A percentile compares a stretch with the other conserved stretches of the same genome.
Conservation (phyloP, 495 filamentous ascomycete species). For the Trichoderma asperelloides region DNA sequence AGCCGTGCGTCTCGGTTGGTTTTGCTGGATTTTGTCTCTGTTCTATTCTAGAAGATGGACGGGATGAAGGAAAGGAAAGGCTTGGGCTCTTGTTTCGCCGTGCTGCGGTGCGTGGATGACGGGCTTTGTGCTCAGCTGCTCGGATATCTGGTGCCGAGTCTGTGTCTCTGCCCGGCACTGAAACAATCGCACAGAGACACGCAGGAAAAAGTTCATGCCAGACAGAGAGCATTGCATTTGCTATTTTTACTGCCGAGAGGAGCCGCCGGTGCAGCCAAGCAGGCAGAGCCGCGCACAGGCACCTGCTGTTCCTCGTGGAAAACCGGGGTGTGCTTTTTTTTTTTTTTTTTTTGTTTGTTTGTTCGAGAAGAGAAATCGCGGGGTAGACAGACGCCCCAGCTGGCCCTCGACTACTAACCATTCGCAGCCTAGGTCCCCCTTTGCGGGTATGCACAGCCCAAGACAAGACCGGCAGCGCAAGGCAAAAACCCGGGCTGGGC, state of each 20-base stretch:
- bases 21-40: not conserved
- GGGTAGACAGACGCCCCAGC: not conserved
- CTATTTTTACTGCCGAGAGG: not conserved
- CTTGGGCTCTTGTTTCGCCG: not conserved
- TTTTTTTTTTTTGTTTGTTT: not conserved
- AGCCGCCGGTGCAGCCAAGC: not conserved
- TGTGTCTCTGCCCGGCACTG: not conserved
- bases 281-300: not conserved
- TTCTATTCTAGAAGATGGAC: not conserved
- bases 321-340: no score
- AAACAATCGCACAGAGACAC: not conserved
- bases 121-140: not conserved
- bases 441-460: not conserved
- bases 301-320: not conserved
- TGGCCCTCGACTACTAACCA: no score
- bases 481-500: not conserved
- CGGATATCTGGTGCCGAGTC: conserved; percentile 7
- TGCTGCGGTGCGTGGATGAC: not conserved
- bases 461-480: not conserved
- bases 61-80: not conserved
- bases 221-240: not conserved
- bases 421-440: not conserved
- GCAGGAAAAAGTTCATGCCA: not conserved
- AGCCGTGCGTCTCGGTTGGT: not conserved
- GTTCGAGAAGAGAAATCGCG: not conserved